These are phyloP conservation scores for Boechera divaricarpa DNA, from an alignment of 345 rosid species.

Conservation along the genomic window DNA sequence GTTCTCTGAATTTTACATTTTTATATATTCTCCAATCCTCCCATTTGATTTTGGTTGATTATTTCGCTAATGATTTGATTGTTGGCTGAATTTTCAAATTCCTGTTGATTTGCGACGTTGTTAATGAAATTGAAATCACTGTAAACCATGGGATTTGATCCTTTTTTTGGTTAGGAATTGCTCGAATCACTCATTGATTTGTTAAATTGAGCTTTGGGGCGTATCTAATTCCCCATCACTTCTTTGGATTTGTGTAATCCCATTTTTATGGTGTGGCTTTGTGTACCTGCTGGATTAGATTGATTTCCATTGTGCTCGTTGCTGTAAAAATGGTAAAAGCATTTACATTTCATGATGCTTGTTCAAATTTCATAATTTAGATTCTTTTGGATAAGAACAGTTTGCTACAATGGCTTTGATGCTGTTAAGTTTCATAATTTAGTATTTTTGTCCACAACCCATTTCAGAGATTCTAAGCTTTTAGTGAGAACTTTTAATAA, in stretches of 20 bases:
- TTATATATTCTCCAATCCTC: not conserved
- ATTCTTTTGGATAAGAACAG: constrained; percentile 1
- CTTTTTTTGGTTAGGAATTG: not conserved
- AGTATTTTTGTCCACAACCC: not conserved
- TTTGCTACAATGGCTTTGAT: not conserved
- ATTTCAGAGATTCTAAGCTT: constrained; percentile 29
- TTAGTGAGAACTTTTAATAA: constrained; percentile 25
- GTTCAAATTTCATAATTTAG: not conserved
- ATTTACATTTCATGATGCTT: constrained; percentile 14
- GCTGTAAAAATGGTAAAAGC: not conserved
- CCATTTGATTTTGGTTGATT: constrained; percentile 2
- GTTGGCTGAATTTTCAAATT: not conserved
- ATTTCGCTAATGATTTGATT: constrained; percentile 1
- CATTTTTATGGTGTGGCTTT: constrained; percentile 15
- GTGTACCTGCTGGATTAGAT: constrained; percentile 7
- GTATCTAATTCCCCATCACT: not conserved
- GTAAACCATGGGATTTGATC: constrained; percentile 10
- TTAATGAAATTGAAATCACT: constrained; percentile 4
- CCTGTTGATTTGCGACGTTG: constrained; percentile 13
- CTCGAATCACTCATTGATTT: constrained; percentile 8
- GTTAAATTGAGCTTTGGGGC: constrained; percentile 16
- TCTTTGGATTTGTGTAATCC: constrained; percentile 10
- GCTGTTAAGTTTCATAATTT: not conserved
- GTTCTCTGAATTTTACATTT: constrained; percentile 18
- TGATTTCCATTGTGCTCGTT: constrained; percentile 16